These are phyloP conservation scores for Vinca minor DNA, from an alignment of 257 asterid genomes.

Conservation along the genomic window DNA sequence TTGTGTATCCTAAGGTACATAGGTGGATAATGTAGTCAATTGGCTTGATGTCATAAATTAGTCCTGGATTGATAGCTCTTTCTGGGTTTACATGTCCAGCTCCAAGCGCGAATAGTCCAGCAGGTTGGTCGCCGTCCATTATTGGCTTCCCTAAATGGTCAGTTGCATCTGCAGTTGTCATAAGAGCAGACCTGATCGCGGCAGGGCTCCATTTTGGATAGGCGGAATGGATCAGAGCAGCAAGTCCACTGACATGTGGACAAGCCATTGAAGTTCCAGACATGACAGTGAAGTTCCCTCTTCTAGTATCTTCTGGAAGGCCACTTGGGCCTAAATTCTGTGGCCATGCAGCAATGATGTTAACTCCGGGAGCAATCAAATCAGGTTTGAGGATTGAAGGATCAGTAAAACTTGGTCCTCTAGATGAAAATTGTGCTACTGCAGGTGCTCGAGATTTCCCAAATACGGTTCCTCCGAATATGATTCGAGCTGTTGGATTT, in stretches of 20 bases:
- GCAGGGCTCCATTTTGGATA: constrained; percentile 82
- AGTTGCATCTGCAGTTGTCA: constrained; percentile 65
- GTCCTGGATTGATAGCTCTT: constrained; percentile 68
- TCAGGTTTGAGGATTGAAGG: constrained; percentile 84
- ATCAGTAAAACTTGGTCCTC: constrained; percentile 81
- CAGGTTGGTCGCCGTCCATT: constrained; percentile 65
- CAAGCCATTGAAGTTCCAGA: constrained; percentile 98
- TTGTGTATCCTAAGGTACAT: constrained; percentile 55
- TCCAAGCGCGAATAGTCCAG: constrained; percentile 63
- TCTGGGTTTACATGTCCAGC: constrained; percentile 81
- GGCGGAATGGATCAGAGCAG: constrained; percentile 63
- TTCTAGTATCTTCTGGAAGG: constrained; percentile 76
- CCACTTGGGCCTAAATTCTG: constrained; percentile 83
- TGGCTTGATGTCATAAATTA: constrained; percentile 60
- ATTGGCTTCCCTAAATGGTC: constrained; percentile 64
- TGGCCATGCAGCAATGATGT: constrained; percentile 93
- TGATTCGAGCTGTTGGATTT: constrained; percentile 52
- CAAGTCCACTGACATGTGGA: constrained; percentile 79
- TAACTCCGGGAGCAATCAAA: constrained; percentile 86
- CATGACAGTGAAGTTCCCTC: constrained; percentile 84
- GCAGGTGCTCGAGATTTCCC: constrained; percentile 70
- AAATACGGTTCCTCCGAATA: constrained; percentile 59
- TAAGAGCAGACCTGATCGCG: constrained; percentile 71
- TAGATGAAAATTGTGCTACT: constrained; percentile 80
- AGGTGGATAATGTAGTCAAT: constrained; percentile 61